Base-by-base conservation (phyloP, 257 asterid genomes). In the Solanum okadae region DNA sequence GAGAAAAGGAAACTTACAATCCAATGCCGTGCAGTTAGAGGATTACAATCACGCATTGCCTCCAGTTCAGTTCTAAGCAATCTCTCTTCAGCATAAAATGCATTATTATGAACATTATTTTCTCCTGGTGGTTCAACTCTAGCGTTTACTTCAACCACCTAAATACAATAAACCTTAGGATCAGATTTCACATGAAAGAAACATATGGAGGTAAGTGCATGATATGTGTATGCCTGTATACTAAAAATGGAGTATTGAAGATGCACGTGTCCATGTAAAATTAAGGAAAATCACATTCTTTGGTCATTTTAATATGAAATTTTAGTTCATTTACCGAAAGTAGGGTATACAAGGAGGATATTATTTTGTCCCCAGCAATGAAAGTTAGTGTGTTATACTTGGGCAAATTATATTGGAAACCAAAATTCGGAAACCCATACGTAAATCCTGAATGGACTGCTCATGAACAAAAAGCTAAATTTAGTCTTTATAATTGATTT, bases 21-120 rank as follows among this genome's bases (percentile, higher is more conserved):
- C 93, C 93, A 91, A 83, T 91, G 93, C 33, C 93, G 87, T 42
- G 93, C 93, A 63, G 92, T 72, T 38, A 59, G 75, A 73, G 93
- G 90, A 77, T 88, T 89, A 86, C 93, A 91, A 81, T 89, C 91
- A 70, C 93, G 90, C 92, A 91, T 88, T 9, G 93, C 93, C 71
- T 89, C 93, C 90, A 89, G 42, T 85, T 91, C 93, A 88, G 90
- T 86, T 88, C 71, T 89, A 83, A 91, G 93, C 87, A 91, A 70
- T 20, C 85, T 91, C 86, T 91, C 93, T 87, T 89, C 91, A 14
- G 90, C 90, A 87, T 82, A 91, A 85, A 91, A 91, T 84, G 93
- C 93, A 78, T 91, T 91, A 38, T 88, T 91, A 76, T 91, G 93
- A 75, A 87, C 63, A 87, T 91, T 91, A 61, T 86, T 56, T 29